phyloP scores from a whole-genome alignment of 495 filamentous ascomycete genomes.

The Neurospora sp. region DNA sequence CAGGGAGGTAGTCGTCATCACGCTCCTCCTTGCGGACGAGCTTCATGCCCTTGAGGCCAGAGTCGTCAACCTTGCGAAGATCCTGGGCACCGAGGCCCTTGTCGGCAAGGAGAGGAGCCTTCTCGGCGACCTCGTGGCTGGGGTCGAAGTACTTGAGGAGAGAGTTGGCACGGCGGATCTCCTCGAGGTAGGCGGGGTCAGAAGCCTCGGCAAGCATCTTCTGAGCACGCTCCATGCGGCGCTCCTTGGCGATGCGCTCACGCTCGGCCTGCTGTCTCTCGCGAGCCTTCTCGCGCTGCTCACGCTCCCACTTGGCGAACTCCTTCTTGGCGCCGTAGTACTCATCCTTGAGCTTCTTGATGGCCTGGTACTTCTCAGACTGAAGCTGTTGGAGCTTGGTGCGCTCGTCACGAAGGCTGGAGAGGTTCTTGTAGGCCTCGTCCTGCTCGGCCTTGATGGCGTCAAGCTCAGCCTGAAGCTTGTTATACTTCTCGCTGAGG shows the following conservation, averaged over 20 bases:
- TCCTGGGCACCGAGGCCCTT: slow-evolving; percentile 56
- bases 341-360: slow-evolving; percentile 77
- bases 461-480: slow-evolving; percentile 76
- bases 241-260: slow-evolving; percentile 69
- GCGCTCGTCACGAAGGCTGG: slow-evolving; percentile 78
- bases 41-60: slow-evolving; percentile 65
- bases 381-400: slow-evolving; percentile 72
- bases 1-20: slow-evolving; percentile 80
- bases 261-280: slow-evolving; percentile 51
- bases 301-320: slow-evolving; percentile 67
- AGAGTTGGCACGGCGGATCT: slow-evolving; percentile 77
- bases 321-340: slow-evolving; percentile 71
- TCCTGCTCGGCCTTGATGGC: slow-evolving; percentile 84
- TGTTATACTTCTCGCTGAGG: slow-evolving; percentile 71
- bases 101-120: slow-evolving; percentile 54
- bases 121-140: slow-evolving; percentile 46
- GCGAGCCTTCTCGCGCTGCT: slow-evolving; percentile 58
- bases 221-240: slow-evolving; percentile 75
- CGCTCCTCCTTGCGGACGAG: slow-evolving; percentile 72
- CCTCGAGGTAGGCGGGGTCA: slow-evolving; percentile 75
- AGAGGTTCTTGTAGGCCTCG: slow-evolving; percentile 73
- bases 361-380: slow-evolving; percentile 66
- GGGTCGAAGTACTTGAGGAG: slow-evolving; percentile 89
- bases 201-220: slow-evolving; percentile 84
- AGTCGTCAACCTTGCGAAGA: slow-evolving; percentile 70